Conservation (phyloP, 1,139 yeast genomes). For the Saccharomyces hybrid region DNA sequence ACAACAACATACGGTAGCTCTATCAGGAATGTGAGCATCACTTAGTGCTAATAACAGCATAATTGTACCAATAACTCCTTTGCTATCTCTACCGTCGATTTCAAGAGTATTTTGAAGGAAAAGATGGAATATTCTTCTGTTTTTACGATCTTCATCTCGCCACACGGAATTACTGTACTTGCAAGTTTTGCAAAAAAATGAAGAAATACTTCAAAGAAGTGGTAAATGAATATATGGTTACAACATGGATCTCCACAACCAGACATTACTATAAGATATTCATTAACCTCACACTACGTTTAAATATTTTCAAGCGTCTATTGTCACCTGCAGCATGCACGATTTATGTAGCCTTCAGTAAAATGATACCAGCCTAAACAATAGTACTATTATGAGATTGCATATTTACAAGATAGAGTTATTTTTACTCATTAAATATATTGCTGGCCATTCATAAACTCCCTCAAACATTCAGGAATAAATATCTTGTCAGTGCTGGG, state of each 20-base stretch:
- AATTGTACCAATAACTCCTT: constrained; percentile 3
- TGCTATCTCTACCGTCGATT: neutral
- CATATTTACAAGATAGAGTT: neutral
- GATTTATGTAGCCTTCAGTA: neutral
- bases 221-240: neutral
- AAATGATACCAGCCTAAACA: neutral
- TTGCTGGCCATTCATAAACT: constrained; percentile 56
- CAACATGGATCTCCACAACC: neutral
- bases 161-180: neutral
- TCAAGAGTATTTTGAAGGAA: neutral
- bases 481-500: constrained; percentile 44
- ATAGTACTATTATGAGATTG: neutral
- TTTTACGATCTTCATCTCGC: neutral
- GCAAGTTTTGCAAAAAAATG: neutral
- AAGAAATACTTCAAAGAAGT: neutral
- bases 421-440: constrained; percentile 21
- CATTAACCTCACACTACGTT: neutral
- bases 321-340: neutral
- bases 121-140: neutral
- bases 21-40: constrained; percentile 81
- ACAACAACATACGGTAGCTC: constrained; percentile 47
- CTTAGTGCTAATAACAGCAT: constrained; percentile 90
- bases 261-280: neutral
- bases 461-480: constrained; percentile 63
- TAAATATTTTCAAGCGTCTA: neutral